These are phyloP conservation scores for Saxophila tyrrhenica DNA, from an alignment of 495 filamentous ascomycete genomes.

Conservation along the genomic window DNA sequence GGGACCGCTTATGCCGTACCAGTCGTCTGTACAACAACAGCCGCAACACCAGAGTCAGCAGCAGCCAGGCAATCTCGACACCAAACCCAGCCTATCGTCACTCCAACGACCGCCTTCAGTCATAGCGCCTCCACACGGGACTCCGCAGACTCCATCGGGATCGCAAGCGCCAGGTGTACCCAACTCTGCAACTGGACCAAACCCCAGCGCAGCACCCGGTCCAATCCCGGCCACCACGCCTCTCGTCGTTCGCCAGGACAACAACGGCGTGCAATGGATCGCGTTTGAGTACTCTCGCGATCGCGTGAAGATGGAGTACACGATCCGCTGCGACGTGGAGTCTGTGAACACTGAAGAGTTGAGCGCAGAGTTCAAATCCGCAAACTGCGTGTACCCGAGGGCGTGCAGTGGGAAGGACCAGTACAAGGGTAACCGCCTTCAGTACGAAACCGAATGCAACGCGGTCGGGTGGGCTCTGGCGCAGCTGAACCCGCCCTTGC, in stretches of 20 bases:
- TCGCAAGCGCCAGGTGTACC: slow-evolving; percentile 5
- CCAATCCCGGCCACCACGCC: slow-evolving; percentile 98
- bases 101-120: slow-evolving; percentile 48
- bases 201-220: slow-evolving; percentile 86
- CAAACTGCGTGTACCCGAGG: slow-evolving; percentile 95
- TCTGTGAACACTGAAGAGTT: slow-evolving; percentile 85
- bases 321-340: slow-evolving; percentile 94
- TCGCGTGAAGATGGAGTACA: slow-evolving; percentile 98
- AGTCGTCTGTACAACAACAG: slow-evolving; percentile 40
- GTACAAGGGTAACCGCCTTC: slow-evolving; percentile 85
- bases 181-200: slow-evolving; percentile 34
- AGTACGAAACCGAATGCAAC: slow-evolving; percentile 98
- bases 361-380: slow-evolving; percentile 79
- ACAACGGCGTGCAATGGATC: slow-evolving; percentile 97
- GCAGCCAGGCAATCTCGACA: slow-evolving; percentile 28
- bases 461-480: slow-evolving; percentile 95
- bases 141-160: slow-evolving; percentile 40
- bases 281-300: slow-evolving; percentile 97
- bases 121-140: slow-evolving; percentile 34
- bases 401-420: slow-evolving; percentile 93
- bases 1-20: slow-evolving; percentile 58
- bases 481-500: slow-evolving; percentile 76
- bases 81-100: slow-evolving; percentile 47
- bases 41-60: slow-evolving; percentile 19
- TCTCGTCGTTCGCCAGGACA: slow-evolving; percentile 85